Evolutionary conservation across 495 filamentous ascomycete genomes (phyloP), one percentile per base, ranked within the genome.

Genomic region (Neurospora cerealis): DNA sequence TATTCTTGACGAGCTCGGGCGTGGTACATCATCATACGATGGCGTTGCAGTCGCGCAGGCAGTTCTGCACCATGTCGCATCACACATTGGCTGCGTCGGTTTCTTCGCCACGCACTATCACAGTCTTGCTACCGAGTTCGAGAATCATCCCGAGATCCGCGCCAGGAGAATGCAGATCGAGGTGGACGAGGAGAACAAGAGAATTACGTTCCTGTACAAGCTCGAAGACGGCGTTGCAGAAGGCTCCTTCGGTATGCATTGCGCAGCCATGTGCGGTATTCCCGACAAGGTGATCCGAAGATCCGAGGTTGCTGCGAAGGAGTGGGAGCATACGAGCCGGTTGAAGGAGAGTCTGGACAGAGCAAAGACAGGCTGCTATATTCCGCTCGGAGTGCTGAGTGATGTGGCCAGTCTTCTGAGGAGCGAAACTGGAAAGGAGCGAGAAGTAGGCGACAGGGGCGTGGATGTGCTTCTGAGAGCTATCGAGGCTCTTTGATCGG

Each of bases 31-130:
- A 62, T 94, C 91, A 28, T 97, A 98, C 83, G 96, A 99, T 77
- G 96, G 96, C 69, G 93, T 99, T 2, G 96, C 96, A 3, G 96
- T 99, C 21, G 96, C 96, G 7, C 94, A 99, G 82, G 93, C 96
- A 1, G 96, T 98, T 1, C 89, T 99, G 44, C 95, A 98, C 80
- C 95, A 99, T 77, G 88, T 98, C 54, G 95, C 96, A 28, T 93
- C 92, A 8, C 93, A 97, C 79, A 92, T 97, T 69, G 96, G 96
- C 74, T 96, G 95, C 44, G 80, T 96, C 37, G 96, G 96, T 39
- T 98, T 97, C 89, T 99, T 99, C 81, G 96, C 96, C 6, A 99
- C 96, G 0, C 96, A 99, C 79, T 99, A 99, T 81, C 96, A 97
- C 81, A 94, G 91, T 17, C 87, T 99, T 13, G 94, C 96, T 9